Percentiles rank a stretch among this genome's conserved stretches.
phyloP scores from a whole-genome alignment of 2,329 filamentous ascomycete species.

The Talaromyces piceae region DNA sequence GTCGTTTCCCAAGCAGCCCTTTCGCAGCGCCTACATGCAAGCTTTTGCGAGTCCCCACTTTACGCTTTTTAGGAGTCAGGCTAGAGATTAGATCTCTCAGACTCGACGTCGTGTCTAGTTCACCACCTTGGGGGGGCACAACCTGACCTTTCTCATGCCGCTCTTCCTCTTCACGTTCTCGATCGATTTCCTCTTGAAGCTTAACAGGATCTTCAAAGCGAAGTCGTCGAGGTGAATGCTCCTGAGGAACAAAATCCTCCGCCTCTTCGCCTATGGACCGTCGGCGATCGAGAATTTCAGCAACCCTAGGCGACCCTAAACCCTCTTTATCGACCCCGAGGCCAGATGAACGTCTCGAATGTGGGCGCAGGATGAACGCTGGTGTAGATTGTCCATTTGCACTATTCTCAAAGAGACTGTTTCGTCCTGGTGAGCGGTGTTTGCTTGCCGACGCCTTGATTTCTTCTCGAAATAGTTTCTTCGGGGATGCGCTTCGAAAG shows the following conservation, averaged over 20 bases:
- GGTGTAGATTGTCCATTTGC: conserved; percentile 52
- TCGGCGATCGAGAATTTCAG: conserved; percentile 63
- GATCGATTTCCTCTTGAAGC: conserved; percentile 57
- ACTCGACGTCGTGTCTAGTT: conserved; percentile 58
- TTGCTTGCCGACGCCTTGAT: conserved; percentile 32
- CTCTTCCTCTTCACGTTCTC: conserved; percentile 54
- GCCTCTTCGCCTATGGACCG: conserved; percentile 63
- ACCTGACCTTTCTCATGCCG: conserved; percentile 54
- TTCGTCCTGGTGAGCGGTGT: conserved; percentile 27
- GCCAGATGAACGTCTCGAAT: conserved; percentile 54
- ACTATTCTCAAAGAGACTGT: conserved; percentile 49
- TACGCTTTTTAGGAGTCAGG: conserved; percentile 67
- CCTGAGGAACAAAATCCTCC: conserved; percentile 53
- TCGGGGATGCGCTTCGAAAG: conserved; percentile 43
- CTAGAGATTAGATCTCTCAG: conserved; percentile 71
- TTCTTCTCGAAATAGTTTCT: conserved; percentile 39
- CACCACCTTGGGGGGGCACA: conserved; percentile 38
- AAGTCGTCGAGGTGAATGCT: conserved; percentile 39
- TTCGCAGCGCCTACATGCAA: conserved; percentile 66
- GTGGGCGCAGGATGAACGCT: conserved; percentile 56
- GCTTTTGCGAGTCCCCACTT: conserved; percentile 63
- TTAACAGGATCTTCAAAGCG: conserved; percentile 59
- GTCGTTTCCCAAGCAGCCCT: conserved; percentile 67
- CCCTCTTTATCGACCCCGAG: conserved; percentile 63
- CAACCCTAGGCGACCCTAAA: conserved; percentile 66